Conservation (phyloP, 2,329 filamentous ascomycete genomes). For the Xylaria digitata region DNA sequence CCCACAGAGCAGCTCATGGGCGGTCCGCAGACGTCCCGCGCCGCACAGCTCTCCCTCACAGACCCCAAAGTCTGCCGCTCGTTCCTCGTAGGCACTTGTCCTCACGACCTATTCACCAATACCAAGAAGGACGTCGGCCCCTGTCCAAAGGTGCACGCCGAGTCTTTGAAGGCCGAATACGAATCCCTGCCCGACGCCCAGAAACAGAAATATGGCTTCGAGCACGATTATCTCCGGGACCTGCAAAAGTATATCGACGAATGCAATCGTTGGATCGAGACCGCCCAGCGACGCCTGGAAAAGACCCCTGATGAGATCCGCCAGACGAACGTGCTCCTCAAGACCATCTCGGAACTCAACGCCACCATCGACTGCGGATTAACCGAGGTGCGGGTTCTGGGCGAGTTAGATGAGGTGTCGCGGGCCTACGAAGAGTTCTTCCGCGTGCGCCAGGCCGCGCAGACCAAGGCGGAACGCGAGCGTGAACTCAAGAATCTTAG, state of each 20-base stretch:
- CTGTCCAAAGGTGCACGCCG: conserved; percentile 88
- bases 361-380: conserved; percentile 84
- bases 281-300: conserved; percentile 87
- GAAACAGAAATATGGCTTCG: conserved; percentile 85
- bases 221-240: conserved; percentile 96
- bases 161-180: conserved; percentile 90
- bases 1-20: conserved; percentile 88
- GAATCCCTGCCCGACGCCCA: conserved; percentile 77
- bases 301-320: conserved; percentile 98
- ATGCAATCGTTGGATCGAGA: conserved; percentile 93
- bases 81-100: conserved; percentile 92
- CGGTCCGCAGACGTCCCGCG: conserved; percentile 76
- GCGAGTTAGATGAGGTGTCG: conserved; percentile 82
- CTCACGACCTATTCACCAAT: conserved; percentile 99
- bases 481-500: conserved; percentile 89
- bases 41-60: conserved; percentile 85
- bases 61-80: conserved; percentile 96
- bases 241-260: conserved; percentile 97
- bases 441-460: conserved; percentile 82
- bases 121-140: conserved; percentile 96
- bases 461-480: conserved; percentile 85
- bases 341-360: conserved; percentile 83
- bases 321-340: conserved; percentile 90
- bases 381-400: conserved; percentile 86
- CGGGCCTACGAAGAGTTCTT: conserved; percentile 89